Evolutionary conservation across 2,329 filamentous ascomycete species (phyloP).

Genomic region (Colletotrichum liaoningense): DNA sequence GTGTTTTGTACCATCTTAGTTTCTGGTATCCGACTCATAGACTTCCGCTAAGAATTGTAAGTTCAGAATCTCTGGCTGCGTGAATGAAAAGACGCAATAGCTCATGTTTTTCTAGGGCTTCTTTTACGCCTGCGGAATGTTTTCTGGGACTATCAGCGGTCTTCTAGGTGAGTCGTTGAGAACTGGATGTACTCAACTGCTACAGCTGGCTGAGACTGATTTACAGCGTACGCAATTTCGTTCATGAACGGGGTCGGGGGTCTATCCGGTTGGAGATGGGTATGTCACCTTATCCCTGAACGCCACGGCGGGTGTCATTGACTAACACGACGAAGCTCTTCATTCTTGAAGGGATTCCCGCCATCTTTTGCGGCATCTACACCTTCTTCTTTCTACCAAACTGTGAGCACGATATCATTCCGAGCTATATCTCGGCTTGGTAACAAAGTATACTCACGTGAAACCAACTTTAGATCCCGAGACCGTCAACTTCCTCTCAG

Average conservation of each 20-base stretch:
- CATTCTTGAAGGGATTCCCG: conserved; percentile 42
- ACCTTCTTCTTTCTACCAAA: conserved; percentile 41
- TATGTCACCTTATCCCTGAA: background rate
- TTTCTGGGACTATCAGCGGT: conserved; percentile 46
- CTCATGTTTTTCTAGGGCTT: conserved; percentile 39
- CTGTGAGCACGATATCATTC: conserved; percentile 28
- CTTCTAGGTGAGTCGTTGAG: conserved; percentile 34
- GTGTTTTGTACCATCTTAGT: conserved; percentile 43
- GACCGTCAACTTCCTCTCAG: conserved; percentile 39
- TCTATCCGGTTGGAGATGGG: conserved; percentile 43
- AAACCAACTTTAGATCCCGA: conserved; percentile 37
- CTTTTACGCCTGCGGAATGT: conserved; percentile 47
- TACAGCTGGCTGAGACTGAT: background rate
- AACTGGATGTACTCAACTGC: too few species aligned
- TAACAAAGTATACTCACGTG: background rate
- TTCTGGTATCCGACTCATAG: conserved; percentile 48
- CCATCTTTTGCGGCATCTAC: conserved; percentile 39
- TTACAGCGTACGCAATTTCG: conserved; percentile 40
- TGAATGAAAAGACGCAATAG: background rate
- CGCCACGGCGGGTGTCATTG: too few species aligned
- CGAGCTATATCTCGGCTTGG: too few species aligned
- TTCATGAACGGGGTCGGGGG: conserved; percentile 41
- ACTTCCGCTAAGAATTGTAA: conserved; percentile 45
- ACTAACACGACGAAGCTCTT: conserved; percentile 35
- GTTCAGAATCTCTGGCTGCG: background rate